Base-by-base conservation (phyloP, 805 yeast genomes). In the Tetrapisispora taiwanensis region DNA sequence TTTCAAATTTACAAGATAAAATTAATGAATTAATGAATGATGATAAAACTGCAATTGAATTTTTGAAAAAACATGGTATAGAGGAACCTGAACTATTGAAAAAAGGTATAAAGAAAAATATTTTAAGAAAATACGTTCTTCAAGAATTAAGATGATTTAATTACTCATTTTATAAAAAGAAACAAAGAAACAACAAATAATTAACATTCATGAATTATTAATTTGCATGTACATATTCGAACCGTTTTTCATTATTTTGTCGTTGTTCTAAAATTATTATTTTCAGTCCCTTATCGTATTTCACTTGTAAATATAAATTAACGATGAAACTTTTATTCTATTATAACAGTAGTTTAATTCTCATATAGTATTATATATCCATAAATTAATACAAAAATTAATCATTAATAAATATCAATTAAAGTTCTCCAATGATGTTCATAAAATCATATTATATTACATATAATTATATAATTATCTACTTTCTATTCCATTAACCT, bases 91-190 rank as follows among this genome's bases (percentile, higher is more conserved):
- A 67, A 17, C 32, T 46, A 24, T 52, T 74, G 49, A 73, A 75
- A 58, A 68, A 67, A 42, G 71, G 72, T 60, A 76, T 80, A 19
- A 78, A 72, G 58, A 85, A 84, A 68, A 88, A 88, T 62, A 63
- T 85, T 38, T 62, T 84, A 53, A 74, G 87, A 59, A 84, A 83
- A 63, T 80, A 73, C 59, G 66, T 78, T 24, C 34, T 60, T 34
- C 52, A 51, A 44, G 56, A 58, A 27, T 34, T 54, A 14, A 42
- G 40, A 30, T 42, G 19, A 6, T 13, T n/a, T n/a, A 4, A 19
- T 20, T 6, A 4, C 27, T 24, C 7, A 14, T 9, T 26, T 26
- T 26, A 14, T 28, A 28, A 10, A 28, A 7, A 28, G 10, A 15
- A 15, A 9, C 5, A 6, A 17, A 31, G n/a, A n/a, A 31, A 15